Evolutionary conservation across 352 stramenopile species (phyloP), one percentile per base, ranked within the genome.

Genomic region (Pythium monospermum): DNA sequence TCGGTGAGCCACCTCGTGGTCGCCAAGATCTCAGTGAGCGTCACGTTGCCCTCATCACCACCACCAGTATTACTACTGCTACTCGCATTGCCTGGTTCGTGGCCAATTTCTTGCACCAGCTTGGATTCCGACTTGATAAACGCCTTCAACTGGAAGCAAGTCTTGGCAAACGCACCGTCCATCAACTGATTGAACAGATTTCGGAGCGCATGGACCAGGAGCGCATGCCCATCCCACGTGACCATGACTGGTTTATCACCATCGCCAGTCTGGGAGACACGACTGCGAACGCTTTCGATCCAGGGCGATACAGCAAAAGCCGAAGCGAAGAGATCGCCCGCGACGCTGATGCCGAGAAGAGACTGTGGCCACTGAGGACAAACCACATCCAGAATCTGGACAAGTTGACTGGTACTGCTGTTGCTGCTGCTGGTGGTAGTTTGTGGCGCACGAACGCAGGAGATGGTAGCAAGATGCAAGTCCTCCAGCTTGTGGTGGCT

Each of bases 1-100:
- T 71, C 58, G 0, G 66, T 71, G 42, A 88, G 59, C 77, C 77
- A 88, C 18, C 45, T 42, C 4, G 50, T 19, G 1, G 44, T 50
- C 19, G 44, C 35, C 1, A 52, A 19, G 12, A 56, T 39, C 4
- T 30, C 38, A 2, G 16, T 21, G 12, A 47, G 71, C 59, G 45
- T 39, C 11, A 41, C n/a, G 4, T 49, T 31, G 19, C 51, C 41
- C 8, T 6, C 10, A 16, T 13, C 5, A 16, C n/a, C n/a, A n/a
- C n/a, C n/a, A n/a, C n/a, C n/a, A n/a, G n/a, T n/a, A n/a, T n/a
- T n/a, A n/a, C n/a, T n/a, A n/a, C n/a, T n/a, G n/a, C n/a, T n/a
- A n/a, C n/a, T n/a, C n/a, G n/a, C n/a, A n/a, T n/a, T n/a, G n/a
- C n/a, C n/a, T n/a, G n/a, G n/a, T 36, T 55, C 48, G 35, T 65